Percentiles rank a stretch among this genome's conserved stretches.
Evolutionary conservation across 2,329 filamentous ascomycete species (phyloP).

Genomic region (Apiospora arundinis): DNA sequence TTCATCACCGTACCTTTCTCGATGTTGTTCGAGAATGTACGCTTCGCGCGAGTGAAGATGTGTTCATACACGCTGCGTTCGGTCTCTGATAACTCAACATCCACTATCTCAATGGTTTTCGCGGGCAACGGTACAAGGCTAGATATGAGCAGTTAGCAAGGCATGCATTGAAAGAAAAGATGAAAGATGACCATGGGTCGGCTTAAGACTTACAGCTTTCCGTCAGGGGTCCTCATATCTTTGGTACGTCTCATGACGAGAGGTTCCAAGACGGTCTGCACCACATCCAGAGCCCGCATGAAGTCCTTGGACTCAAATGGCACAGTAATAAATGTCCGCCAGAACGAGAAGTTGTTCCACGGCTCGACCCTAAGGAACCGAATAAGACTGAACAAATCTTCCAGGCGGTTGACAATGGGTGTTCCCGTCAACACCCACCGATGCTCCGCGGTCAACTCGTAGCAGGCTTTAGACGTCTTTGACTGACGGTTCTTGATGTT

Average conservation of each 20-base stretch:
- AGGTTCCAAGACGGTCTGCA: slow-evolving; percentile 95
- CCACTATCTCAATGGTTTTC: slow-evolving; percentile 83
- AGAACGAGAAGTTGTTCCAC: slow-evolving; percentile 99
- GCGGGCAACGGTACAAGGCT: slow-evolving; percentile 80
- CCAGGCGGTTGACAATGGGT: slow-evolving; percentile 93
- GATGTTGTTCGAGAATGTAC: slow-evolving; percentile 83
- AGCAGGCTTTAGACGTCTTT: slow-evolving; percentile 95
- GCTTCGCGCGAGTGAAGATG: slow-evolving; percentile 83
- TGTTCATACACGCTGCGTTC: slow-evolving; percentile 93
- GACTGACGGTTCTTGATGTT: slow-evolving; percentile 89
- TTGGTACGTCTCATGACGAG: slow-evolving; percentile 95
- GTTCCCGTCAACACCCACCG: slow-evolving; percentile 95
- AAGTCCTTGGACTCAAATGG: slow-evolving; percentile 97
- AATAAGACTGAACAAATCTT: slow-evolving; percentile 93
- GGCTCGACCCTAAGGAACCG: slow-evolving; percentile 93
- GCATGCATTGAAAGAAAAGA: neutral
- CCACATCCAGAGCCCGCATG: slow-evolving; percentile 90
- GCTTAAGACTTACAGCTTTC: slow-evolving; percentile 48
- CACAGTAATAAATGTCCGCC: slow-evolving; percentile 98
- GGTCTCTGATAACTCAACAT: slow-evolving; percentile 82
- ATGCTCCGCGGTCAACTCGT: slow-evolving; percentile 83
- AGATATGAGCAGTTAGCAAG: slow-evolving; percentile 26
- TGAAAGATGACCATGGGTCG: slow-evolving; percentile 21
- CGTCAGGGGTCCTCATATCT: slow-evolving; percentile 95
- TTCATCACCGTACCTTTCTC: slow-evolving; percentile 94